Percentiles rank a stretch among this genome's conserved stretches.
Evolutionary conservation across 1,284 basidiomycete species (phyloP).

Genomic region (Apiotrichum sp.): DNA sequence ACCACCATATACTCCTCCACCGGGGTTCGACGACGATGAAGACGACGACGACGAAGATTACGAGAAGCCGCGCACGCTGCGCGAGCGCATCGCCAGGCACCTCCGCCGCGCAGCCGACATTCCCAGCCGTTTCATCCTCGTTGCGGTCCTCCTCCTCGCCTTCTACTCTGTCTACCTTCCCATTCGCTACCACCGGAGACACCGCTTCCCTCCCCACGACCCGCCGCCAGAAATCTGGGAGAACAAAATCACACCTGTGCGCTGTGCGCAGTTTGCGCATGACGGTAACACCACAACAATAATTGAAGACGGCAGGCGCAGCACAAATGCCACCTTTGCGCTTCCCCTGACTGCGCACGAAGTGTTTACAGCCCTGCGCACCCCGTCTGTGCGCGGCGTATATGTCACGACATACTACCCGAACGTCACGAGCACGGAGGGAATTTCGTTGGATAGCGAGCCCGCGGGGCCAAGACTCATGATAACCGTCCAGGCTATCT

Average conservation of each 20-base stretch:
- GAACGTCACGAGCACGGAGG: not conserved
- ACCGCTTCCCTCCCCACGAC: no score
- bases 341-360: conserved; percentile 6
- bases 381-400: conserved; percentile 10
- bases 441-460: not conserved
- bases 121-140: no score
- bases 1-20: no score
- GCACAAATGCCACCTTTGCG: conserved; percentile 12
- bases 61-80: not conserved
- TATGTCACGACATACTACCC: not conserved
- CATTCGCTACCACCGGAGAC: not conserved
- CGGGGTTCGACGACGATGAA: not conserved
- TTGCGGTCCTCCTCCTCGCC: not conserved
- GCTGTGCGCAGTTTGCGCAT: not conserved
- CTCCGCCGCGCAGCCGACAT: not conserved
- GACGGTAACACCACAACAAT: not conserved
- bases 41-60: not conserved
- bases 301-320: not conserved
- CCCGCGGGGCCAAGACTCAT: not conserved
- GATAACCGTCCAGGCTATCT: conserved; percentile 9
- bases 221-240: no score
- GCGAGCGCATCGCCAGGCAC: not conserved
- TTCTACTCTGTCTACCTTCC: not conserved
- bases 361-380: conserved; percentile 10
- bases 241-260: not conserved